phyloP scores from a whole-genome alignment of 148 eudicot genomes.

The Amaranthus palmeri region DNA sequence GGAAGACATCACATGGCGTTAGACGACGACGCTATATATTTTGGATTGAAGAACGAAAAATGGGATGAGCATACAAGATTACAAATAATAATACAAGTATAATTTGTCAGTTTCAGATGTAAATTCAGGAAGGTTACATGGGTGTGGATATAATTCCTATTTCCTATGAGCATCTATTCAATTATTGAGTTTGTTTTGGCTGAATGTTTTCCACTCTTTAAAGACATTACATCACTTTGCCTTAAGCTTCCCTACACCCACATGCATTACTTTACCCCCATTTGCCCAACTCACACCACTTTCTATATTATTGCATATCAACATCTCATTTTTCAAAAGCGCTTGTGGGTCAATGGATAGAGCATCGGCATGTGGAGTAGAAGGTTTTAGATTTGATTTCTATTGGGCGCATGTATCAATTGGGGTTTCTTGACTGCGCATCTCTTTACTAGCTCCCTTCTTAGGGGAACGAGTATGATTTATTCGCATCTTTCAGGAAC shows the following conservation, averaged over 20 bases:
- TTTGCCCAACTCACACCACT: constrained; percentile 4
- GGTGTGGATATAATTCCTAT: background rate
- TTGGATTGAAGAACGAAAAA: background rate
- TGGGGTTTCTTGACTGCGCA: no score
- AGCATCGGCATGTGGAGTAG: no score
- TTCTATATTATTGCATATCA: background rate
- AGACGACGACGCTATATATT: no score
- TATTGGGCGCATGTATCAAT: no score
- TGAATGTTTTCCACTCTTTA: constrained; percentile 3
- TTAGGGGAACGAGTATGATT: no score
- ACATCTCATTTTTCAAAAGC: no score
- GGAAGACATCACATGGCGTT: background rate
- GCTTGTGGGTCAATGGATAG: no score
- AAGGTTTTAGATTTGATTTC: no score
- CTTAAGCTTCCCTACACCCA: constrained; percentile 22
- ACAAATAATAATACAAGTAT: no score
- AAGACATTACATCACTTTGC: constrained; percentile 32
- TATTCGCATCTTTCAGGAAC: no score
- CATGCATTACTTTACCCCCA: constrained; percentile 18
- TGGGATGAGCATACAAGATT: background rate
- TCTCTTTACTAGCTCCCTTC: no score
- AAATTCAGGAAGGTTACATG: background rate
- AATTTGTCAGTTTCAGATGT: constrained; percentile 1
- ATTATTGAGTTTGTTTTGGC: background rate
- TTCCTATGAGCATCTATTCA: background rate